Evolutionary conservation across 2,329 filamentous ascomycete genomes (phyloP), one percentile per base, ranked within the genome.

Genomic region (Fusarium begoniae): DNA sequence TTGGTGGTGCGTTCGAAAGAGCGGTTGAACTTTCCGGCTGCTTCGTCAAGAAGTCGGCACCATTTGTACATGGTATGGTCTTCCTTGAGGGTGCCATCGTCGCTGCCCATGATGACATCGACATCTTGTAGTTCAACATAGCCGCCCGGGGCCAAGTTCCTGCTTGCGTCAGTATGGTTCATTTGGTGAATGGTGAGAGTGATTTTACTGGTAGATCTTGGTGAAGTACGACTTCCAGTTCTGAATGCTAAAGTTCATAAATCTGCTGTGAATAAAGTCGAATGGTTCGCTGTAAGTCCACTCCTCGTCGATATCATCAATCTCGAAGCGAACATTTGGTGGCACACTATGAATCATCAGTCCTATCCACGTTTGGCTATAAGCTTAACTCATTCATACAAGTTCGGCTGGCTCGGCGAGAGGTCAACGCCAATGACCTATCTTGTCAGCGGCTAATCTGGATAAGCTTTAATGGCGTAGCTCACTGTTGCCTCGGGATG

Each of bases 11-110:
- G 74, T 10, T 69, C 66, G 13, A 82, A 74, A 0, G 78, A 73
- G 3, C 82, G 77, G 1, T 80, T 77, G 5, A 82, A 61, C 7
- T 79, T 79, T 10, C 32, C 59, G 22, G 77, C 78, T 6, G 77
- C 80, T 44, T 82, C 72, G 2, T 70, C 66, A 6, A 82, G 75
- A 6, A 81, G 74, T 45, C 60, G 66, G 30, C 56, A 76, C 72
- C 81, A 82, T 8, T 71, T 64, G 22, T 63, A 58, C 24, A 80
- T 67, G 1, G 73, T 70, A 2, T 44, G 63, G 5, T 79, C 77
- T 13, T 77, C 68, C 0, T 63, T 75, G 0, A 77, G 44, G 3
- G 70, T 75, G 5, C 44, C 70, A 6, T 77, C 75, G 5, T 76
- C 66, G n/a, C 69, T 65, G 5, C 64, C 43, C 53, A 77, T 59